Percentiles rank a stretch among this genome's conserved stretches.
These are phyloP conservation scores for Heliocybe sulcata DNA, from an alignment of 1,284 basidiomycete genomes.

Conservation along the genomic window DNA sequence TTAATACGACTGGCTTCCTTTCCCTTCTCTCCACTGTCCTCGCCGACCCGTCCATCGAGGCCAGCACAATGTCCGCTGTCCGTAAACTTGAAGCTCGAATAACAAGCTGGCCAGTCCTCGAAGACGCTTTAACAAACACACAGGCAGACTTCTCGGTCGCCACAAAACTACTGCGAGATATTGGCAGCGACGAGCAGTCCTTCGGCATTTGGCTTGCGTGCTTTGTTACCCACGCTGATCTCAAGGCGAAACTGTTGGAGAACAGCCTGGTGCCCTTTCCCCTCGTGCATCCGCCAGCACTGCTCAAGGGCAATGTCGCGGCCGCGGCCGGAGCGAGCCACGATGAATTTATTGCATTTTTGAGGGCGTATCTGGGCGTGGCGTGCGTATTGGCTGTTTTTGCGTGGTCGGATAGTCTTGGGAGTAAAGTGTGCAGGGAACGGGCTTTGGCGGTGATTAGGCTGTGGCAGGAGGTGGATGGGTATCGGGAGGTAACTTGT, in stretches of 20 bases:
- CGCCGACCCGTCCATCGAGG: conserved; percentile 24
- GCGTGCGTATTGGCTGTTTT: conserved; percentile 65
- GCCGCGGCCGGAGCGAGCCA: conserved; percentile 31
- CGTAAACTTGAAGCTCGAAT: conserved; percentile 41
- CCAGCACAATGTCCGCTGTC: conserved; percentile 34
- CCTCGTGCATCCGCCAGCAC: conserved; percentile 25
- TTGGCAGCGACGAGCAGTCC: conserved; percentile 55
- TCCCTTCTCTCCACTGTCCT: conserved; percentile 33
- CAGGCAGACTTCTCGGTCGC: conserved; percentile 42
- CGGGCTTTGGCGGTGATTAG: conserved; percentile 52
- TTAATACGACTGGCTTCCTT: conserved; percentile 33
- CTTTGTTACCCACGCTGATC: conserved; percentile 48
- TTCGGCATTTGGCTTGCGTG: conserved; percentile 66
- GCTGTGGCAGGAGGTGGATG: conserved; percentile 62
- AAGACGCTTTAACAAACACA: conserved; percentile 48
- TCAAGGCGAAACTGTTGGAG: conserved; percentile 37
- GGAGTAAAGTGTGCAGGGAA: conserved; percentile 54
- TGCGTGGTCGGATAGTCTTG: conserved; percentile 74
- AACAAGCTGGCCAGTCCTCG: conserved; percentile 51
- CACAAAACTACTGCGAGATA: conserved; percentile 44
- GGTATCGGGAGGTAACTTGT: conserved; percentile 53
- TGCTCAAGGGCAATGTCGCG: conserved; percentile 20
- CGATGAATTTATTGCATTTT: conserved; percentile 53
- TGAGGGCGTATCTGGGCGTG: conserved; percentile 60
- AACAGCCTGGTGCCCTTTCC: conserved; percentile 29